Evolutionary conservation across 495 filamentous ascomycete species (phyloP).

Genomic region (Amphirosellinia nigrospora): DNA sequence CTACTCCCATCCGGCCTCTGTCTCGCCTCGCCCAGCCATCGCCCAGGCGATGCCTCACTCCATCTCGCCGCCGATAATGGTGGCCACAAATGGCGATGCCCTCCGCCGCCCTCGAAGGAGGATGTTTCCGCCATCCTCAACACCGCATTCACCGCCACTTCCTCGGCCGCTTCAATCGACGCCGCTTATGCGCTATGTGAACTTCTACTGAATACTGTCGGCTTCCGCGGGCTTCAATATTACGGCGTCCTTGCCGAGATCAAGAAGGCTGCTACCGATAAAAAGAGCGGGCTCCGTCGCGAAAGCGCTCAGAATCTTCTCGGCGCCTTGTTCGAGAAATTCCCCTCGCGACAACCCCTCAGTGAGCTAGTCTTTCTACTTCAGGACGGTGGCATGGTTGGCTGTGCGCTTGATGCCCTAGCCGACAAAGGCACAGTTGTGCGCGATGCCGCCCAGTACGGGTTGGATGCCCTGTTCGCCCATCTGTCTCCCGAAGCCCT

Average conservation of each 20-base stretch:
- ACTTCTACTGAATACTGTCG: slow-evolving; percentile 76
- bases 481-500: slow-evolving; percentile 80
- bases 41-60: slow-evolving; percentile 41
- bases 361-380: slow-evolving; percentile 82
- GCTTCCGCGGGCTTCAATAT: slow-evolving; percentile 70
- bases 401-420: slow-evolving; percentile 79
- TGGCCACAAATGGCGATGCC: slow-evolving; percentile 42
- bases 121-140: slow-evolving; percentile 76
- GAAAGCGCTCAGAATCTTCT: slow-evolving; percentile 96
- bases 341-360: slow-evolving; percentile 76
- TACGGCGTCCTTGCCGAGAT: slow-evolving; percentile 77
- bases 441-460: slow-evolving; percentile 90
- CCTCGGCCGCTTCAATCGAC: slow-evolving; percentile 86
- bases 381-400: slow-evolving; percentile 76
- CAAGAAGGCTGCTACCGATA: slow-evolving; percentile 88
- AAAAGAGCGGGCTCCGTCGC: slow-evolving; percentile 85
- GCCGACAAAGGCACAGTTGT: slow-evolving; percentile 91
- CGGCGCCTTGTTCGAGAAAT: slow-evolving; percentile 89
- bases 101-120: slow-evolving; percentile 67
- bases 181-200: slow-evolving; percentile 83
- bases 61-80: slow-evolving; percentile 49
- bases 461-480: slow-evolving; percentile 84
- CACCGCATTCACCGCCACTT: slow-evolving; percentile 78
- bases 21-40: not conserved
- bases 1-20: not conserved